Evolutionary conservation across 2,329 filamentous ascomycete species (phyloP).

Genomic region (Trichothecium sympodiale): DNA sequence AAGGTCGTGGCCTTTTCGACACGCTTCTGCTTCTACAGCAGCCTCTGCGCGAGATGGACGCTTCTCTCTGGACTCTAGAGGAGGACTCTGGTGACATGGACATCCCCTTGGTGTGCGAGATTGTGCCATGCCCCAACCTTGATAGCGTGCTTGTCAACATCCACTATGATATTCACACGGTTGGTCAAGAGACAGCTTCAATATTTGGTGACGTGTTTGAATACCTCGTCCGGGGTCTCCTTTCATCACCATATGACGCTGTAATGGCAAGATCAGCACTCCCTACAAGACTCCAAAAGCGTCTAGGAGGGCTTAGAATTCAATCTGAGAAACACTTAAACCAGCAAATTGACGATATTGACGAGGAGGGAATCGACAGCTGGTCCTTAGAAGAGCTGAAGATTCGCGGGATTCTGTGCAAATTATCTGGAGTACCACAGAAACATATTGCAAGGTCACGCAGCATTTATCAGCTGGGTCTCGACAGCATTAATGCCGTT

Average conservation of each 20-base stretch:
- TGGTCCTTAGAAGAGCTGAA: constrained; percentile 41
- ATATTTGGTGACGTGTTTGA: constrained; percentile 20
- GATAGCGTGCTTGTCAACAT: constrained; percentile 48
- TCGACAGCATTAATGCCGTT: constrained; percentile 81
- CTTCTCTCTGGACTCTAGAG: constrained; percentile 42
- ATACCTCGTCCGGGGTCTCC: constrained; percentile 13
- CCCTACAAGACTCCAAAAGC: constrained; percentile 8
- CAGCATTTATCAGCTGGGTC: constrained; percentile 71
- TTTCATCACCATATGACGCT: constrained; percentile 16
- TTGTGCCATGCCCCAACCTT: constrained; percentile 42
- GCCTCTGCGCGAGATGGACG: constrained; percentile 43
- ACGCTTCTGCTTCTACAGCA: constrained; percentile 72
- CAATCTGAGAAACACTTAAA: constrained; percentile 11
- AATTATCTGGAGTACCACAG: constrained; percentile 41
- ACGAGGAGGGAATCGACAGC: constrained; percentile 6
- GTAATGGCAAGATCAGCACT: constrained; percentile 10
- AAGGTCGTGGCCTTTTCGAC: constrained; percentile 57
- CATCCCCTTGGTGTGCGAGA: constrained; percentile 65
- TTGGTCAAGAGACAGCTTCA: constrained; percentile 15
- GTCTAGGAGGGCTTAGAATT: constrained; percentile 11
- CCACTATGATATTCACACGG: constrained; percentile 45
- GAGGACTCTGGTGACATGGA: constrained; percentile 57
- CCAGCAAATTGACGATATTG: neutral
- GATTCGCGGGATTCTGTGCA: constrained; percentile 46
- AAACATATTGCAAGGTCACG: constrained; percentile 31